These are phyloP conservation scores for Candida ficus DNA, from an alignment of 805 yeast genomes.

Conservation along the genomic window DNA sequence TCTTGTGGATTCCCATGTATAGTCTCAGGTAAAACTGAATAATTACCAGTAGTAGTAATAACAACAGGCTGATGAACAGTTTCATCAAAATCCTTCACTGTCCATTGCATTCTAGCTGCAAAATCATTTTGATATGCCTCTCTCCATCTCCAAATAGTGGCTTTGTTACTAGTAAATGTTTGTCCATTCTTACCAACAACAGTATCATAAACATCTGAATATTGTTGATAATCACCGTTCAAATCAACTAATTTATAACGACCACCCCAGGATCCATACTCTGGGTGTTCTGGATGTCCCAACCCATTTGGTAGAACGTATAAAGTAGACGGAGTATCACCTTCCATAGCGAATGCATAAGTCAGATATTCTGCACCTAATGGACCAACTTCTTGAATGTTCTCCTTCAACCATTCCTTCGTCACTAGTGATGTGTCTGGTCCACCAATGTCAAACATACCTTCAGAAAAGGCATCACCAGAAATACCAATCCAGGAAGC, in stretches of 20 bases:
- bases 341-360: conserved; percentile 26
- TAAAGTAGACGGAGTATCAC: conserved; percentile 28
- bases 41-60: conserved; percentile 19
- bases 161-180: conserved; percentile 21
- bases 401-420: conserved; percentile 23
- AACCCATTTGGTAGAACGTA: conserved; percentile 28
- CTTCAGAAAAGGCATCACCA: conserved; percentile 23
- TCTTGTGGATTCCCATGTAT: conserved; percentile 14
- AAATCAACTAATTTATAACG: conserved; percentile 23
- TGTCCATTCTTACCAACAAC: conserved; percentile 19
- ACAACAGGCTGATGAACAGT: conserved; percentile 24
- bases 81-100: conserved; percentile 24
- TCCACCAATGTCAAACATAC: conserved; percentile 25
- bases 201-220: conserved; percentile 24
- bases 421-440: conserved; percentile 23
- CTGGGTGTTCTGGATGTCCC: conserved; percentile 26
- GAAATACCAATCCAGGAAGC: conserved; percentile 30
- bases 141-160: conserved; percentile 33
- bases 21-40: conserved; percentile 18
- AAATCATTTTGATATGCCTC: conserved; percentile 27
- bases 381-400: conserved; percentile 23
- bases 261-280: conserved; percentile 32
- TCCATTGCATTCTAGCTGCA: conserved; percentile 30
- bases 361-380: conserved; percentile 26
- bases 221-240: conserved; percentile 18